These are phyloP conservation scores for Pythium brachiatum DNA, from an alignment of 352 stramenopile genomes.

Conservation along the genomic window DNA sequence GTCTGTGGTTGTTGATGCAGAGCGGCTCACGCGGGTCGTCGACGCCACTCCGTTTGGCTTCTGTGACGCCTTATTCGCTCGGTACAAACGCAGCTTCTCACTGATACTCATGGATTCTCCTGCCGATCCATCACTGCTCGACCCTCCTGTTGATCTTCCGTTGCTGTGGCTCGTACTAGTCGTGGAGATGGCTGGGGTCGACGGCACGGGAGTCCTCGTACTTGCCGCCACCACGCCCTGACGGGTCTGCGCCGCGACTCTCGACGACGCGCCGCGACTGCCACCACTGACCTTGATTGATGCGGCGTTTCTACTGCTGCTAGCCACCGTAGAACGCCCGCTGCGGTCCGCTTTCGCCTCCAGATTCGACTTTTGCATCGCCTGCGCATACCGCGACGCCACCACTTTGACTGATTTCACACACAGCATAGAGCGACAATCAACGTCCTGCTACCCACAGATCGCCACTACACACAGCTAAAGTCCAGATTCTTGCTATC, in stretches of 20 bases:
- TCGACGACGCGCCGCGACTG: not conserved
- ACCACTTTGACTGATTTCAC: slow-evolving; percentile 48
- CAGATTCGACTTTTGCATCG: slow-evolving; percentile 43
- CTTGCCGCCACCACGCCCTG: slow-evolving; percentile 3
- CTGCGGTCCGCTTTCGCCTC: slow-evolving; percentile 18
- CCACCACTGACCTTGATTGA: slow-evolving; percentile 17
- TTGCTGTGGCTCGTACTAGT: slow-evolving; percentile 1
- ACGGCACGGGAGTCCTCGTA: not conserved
- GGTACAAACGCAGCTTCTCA: slow-evolving; percentile 41
- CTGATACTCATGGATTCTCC: slow-evolving; percentile 25
- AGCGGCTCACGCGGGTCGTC: not conserved
- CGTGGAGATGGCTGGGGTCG: slow-evolving; percentile 7
- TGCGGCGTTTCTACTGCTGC: slow-evolving; percentile 6
- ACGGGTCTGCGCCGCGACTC: slow-evolving; percentile 7
- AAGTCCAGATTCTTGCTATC: not conserved
- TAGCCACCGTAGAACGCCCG: not conserved
- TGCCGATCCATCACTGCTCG: not conserved
- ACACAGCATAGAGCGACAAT: not conserved
- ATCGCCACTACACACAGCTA: not conserved
- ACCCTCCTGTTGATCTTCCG: not conserved
- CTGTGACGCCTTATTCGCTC: slow-evolving; percentile 33
- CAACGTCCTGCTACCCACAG: not conserved
- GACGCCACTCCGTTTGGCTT: not conserved
- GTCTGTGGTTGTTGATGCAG: not conserved
- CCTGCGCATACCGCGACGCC: slow-evolving; percentile 54